These are phyloP conservation scores for Geopyxis carbonaria DNA, from an alignment of 495 filamentous ascomycete genomes.

Conservation along the genomic window DNA sequence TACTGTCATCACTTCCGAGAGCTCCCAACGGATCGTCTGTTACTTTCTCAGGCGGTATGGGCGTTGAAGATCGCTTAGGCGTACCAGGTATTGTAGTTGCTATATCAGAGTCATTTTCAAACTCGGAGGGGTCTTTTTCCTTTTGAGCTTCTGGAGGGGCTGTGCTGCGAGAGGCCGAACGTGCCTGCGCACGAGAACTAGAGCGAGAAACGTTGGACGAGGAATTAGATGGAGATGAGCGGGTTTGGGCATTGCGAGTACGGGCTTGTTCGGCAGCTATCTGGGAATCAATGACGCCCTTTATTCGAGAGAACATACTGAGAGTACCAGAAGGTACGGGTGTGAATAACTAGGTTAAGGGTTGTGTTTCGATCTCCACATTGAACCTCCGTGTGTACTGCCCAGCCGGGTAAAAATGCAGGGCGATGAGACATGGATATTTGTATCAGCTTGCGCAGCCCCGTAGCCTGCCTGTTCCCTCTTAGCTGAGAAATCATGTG, in stretches of 20 bases:
- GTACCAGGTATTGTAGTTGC: constrained; percentile 8
- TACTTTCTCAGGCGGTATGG: constrained; percentile 11
- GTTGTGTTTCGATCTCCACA: too few species aligned
- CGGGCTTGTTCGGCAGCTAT: constrained; percentile 16
- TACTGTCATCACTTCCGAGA: neutral
- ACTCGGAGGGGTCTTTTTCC: constrained; percentile 20
- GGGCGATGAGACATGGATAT: too few species aligned
- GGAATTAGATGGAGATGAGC: constrained; percentile 4
- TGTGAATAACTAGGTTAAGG: too few species aligned
- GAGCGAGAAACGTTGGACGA: constrained; percentile 6
- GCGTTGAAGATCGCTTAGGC: constrained; percentile 19
- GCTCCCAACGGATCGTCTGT: constrained; percentile 18
- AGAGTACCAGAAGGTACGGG: too few species aligned
- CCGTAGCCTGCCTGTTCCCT: too few species aligned
- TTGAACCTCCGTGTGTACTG: too few species aligned
- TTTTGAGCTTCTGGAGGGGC: neutral
- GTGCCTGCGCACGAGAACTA: constrained; percentile 4
- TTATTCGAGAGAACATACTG: constrained; percentile 22
- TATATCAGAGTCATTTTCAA: constrained; percentile 19
- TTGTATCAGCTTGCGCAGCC: too few species aligned
- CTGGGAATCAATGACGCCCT: constrained; percentile 22
- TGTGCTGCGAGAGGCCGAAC: neutral
- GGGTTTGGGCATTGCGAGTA: constrained; percentile 7
- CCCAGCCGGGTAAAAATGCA: neutral
- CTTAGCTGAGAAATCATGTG: too few species aligned